Base-by-base conservation (phyloP, 495 filamentous ascomycete genomes). In the Aspergillus incahuasiensis region DNA sequence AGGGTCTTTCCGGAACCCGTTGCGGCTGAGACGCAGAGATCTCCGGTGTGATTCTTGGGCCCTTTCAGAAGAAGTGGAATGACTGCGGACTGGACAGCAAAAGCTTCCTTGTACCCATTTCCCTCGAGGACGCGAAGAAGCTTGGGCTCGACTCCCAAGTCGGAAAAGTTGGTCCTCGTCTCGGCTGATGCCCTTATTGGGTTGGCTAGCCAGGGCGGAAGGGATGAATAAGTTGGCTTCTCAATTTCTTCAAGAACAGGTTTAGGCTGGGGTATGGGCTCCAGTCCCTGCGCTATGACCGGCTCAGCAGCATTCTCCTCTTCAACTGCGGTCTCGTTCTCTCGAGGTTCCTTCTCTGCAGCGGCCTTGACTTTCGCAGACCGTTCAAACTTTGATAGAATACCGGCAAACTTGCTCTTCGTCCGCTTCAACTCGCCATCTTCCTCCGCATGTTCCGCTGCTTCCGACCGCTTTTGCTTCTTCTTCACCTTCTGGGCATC, bases 1-100 rank as follows among this genome's bases (percentile, higher is more conserved):
- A 97, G 71, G 0, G 92, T 97, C 65, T 97, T 97, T 44, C 92
- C 92, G 0, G 92, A 97, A 5, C 92, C 92, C 1, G 92, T 97
- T 3, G 90, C 83, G 0, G 92, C 92, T 19, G 90, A 91, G 15
- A 97, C 82, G 48, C 94, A 87, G 6, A 97, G 57, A 71, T 97
- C 92, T 2, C 90, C 87, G 2, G 77, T 68, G 52, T 82, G 78
- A 15, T 68, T 73, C 40, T 80, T 67, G 15, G 69, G 66, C 0
- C 79, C 79, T 7, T 86, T 81, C 0, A 92, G 70, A 3, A 97
- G 79, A 25, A 95, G 72, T 6, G 91, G 91, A 24, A 97, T 79
- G 0, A 92, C 81, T 0, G 84, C 82, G 0, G 89, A 84, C 67
- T 97, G 92, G 0, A 97, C 86, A 1, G 92, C 86, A 63, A 96